A percentile compares a stretch with the other conserved stretches of the same genome.
Conservation (phyloP, 306 rosid genomes). For the Chamaecrista fasciculata region DNA sequence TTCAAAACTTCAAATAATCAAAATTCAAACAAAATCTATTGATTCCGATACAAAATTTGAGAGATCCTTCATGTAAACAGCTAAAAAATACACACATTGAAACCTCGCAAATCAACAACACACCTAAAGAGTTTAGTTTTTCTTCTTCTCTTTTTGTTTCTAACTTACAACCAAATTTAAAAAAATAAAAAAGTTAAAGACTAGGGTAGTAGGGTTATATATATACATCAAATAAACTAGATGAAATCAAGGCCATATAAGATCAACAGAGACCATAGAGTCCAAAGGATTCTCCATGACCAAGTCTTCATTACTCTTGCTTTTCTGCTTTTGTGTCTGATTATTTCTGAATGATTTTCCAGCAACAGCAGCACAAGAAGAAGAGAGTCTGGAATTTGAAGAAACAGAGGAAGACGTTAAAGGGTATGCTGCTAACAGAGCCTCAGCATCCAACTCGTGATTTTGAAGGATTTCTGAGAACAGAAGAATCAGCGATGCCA, state of each 20-base stretch:
- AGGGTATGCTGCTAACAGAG: conserved; percentile 34
- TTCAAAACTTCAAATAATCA: too few species aligned
- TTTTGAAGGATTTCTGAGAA: conserved; percentile 36
- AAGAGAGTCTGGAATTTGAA: too few species aligned
- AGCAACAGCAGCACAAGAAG: conserved; percentile 14
- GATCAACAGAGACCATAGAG: conserved; percentile 37
- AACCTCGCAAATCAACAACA: too few species aligned
- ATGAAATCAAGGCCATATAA: conserved; percentile 37
- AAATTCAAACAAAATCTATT: too few species aligned
- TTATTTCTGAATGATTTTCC: conserved; percentile 10
- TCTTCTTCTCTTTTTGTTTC: too few species aligned
- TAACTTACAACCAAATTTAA: too few species aligned
- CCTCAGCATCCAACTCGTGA: conserved; percentile 23
- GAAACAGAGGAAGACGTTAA: background rate
- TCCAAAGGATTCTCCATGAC: conserved; percentile 28
- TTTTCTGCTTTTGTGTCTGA: background rate
- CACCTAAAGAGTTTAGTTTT: too few species aligned
- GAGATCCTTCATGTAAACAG: too few species aligned
- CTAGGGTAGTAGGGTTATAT: background rate
- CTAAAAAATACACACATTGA: too few species aligned
- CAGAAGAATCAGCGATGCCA: conserved; percentile 46
- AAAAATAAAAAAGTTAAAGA: background rate
- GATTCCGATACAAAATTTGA: too few species aligned
- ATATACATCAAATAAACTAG: too few species aligned
- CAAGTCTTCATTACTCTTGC: background rate